Conservation (phyloP, 331 rosid genomes). For the Rosa hybrid region DNA sequence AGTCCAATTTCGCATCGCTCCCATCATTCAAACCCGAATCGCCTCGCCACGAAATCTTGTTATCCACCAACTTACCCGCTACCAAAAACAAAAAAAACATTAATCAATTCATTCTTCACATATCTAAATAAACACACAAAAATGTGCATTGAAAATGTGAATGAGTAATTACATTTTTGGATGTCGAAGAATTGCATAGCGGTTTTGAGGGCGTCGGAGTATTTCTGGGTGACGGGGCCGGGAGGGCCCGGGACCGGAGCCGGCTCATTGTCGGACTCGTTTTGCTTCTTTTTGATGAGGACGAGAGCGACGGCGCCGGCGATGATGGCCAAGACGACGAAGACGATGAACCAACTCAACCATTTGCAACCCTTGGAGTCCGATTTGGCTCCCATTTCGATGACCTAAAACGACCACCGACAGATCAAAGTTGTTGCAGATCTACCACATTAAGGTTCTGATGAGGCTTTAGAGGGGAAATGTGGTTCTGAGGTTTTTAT, state of each 20-base stretch:
- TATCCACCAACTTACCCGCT: slow-evolving; percentile 77
- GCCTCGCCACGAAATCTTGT: slow-evolving; percentile 88
- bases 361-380: slow-evolving; percentile 64
- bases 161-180: slow-evolving; percentile 71
- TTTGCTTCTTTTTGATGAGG: slow-evolving; percentile 50
- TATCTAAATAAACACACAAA: neutral
- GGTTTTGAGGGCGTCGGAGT: slow-evolving; percentile 68
- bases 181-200: slow-evolving; percentile 85
- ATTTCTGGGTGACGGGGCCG: slow-evolving; percentile 60
- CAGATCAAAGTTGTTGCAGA: slow-evolving; percentile 25
- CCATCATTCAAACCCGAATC: slow-evolving; percentile 88
- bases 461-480: neutral
- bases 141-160: neutral
- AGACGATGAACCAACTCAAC: slow-evolving; percentile 55
- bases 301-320: slow-evolving; percentile 59
- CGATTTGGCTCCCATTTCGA: slow-evolving; percentile 60
- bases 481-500: neutral
- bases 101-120: neutral
- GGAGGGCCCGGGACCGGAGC: slow-evolving; percentile 86
- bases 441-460: slow-evolving; percentile 29
- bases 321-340: slow-evolving; percentile 54
- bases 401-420: slow-evolving; percentile 24
- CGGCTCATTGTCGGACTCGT: slow-evolving; percentile 35
- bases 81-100: slow-evolving; percentile 25
- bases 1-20: slow-evolving; percentile 59